phyloP scores from a whole-genome alignment of 2,329 filamentous ascomycete species.

The Neofusicoccum sp. region DNA sequence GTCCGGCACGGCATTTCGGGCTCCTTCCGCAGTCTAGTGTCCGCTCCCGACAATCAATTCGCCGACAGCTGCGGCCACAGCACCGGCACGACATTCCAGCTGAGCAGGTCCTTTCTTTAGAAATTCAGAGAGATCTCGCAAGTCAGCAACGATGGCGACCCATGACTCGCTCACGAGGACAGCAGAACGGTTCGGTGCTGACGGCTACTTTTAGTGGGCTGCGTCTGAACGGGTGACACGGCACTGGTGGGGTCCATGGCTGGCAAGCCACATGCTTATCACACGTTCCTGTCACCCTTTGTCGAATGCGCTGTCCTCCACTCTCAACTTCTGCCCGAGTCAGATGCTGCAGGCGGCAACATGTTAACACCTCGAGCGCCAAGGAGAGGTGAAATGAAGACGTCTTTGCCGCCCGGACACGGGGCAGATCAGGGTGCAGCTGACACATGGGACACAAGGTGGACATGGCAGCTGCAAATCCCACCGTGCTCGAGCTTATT shows the following conservation, averaged over 20 bases:
- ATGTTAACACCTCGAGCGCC: neutral
- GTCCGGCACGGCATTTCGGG: neutral
- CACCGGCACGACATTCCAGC: too few species aligned
- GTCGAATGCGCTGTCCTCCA: neutral
- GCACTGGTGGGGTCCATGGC: neutral
- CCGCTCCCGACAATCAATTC: neutral
- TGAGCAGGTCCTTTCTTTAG: too few species aligned
- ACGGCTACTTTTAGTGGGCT: neutral
- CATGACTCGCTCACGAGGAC: conserved; percentile 1
- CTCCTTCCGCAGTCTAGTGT: neutral
- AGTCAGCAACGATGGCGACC: neutral
- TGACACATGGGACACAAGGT: neutral
- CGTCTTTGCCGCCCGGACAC: neutral
- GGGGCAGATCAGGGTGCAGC: neutral
- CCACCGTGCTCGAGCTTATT: neutral
- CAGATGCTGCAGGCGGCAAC: neutral
- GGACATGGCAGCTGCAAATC: conserved; percentile 2
- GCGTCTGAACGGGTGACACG: neutral
- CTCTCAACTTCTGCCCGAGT: neutral
- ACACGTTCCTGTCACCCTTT: conserved; percentile 1
- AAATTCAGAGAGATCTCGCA: too few species aligned
- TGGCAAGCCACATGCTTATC: conserved; percentile 11
- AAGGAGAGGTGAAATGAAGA: conserved; percentile 8
- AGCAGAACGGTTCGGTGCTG: neutral
- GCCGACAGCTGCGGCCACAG: neutral